Conservation (phyloP, 2,329 filamentous ascomycete species). For the Basipetospora chlamydospora region DNA sequence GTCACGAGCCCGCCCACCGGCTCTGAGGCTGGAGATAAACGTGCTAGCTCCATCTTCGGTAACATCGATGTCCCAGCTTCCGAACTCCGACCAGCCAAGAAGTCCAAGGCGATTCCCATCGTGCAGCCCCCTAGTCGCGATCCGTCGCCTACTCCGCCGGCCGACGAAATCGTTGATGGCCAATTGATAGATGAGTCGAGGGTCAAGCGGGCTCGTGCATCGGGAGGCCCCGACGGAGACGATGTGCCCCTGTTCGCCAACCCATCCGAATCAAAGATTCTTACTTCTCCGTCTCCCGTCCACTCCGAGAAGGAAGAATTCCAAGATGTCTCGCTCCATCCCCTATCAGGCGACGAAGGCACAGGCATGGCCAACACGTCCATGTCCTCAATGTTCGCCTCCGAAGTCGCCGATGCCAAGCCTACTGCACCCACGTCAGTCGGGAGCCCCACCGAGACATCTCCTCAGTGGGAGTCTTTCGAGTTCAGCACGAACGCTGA, state of each 20-base stretch:
- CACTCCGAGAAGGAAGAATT: constrained; percentile 11
- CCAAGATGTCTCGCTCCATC: too few relatives aligned
- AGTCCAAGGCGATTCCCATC: constrained; percentile 75
- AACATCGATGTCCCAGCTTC: constrained; percentile 44
- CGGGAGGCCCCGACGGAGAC: constrained; percentile 47
- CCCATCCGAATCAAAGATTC: constrained; percentile 18
- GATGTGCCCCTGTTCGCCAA: constrained; percentile 63
- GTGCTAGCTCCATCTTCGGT: constrained; percentile 47
- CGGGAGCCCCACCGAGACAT: constrained; percentile 37
- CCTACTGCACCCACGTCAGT: constrained; percentile 27
- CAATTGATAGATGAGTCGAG: constrained; percentile 49
- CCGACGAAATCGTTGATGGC: constrained; percentile 41
- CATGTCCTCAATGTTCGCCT: constrained; percentile 36
- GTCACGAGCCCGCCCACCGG: constrained; percentile 31
- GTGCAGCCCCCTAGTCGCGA: constrained; percentile 46
- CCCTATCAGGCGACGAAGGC: too few relatives aligned
- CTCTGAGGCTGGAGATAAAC: constrained; percentile 26
- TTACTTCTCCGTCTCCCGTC: constrained; percentile 6
- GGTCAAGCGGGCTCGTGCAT: constrained; percentile 59
- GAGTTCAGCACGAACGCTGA: constrained; percentile 40
- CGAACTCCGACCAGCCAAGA: constrained; percentile 53
- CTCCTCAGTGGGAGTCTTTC: constrained; percentile 43
- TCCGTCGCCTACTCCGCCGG: constrained; percentile 16
- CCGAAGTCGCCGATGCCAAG: constrained; percentile 39
- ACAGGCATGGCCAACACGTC: constrained; percentile 31